Conservation (phyloP, 495 filamentous ascomycete species). For the Xylaria nigripes region DNA sequence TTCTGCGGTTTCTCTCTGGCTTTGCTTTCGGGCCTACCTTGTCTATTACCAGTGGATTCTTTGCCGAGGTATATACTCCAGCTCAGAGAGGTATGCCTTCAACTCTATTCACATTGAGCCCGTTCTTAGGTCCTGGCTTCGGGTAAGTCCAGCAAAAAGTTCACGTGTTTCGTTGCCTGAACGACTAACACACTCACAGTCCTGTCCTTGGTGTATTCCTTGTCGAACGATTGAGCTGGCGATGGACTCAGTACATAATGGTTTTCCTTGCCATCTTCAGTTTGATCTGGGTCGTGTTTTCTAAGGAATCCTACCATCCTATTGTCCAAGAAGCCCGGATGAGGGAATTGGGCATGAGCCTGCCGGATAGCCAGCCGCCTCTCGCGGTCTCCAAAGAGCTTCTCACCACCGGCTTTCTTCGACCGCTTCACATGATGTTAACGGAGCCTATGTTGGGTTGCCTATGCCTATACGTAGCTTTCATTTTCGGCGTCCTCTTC, state of each 20-base stretch:
- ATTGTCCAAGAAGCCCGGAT: constrained; percentile 48
- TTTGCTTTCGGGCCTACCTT: constrained; percentile 47
- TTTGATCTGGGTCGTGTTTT: constrained; percentile 34
- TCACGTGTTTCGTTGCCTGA: neutral
- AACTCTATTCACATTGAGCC: constrained; percentile 45
- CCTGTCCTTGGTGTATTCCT: constrained; percentile 59
- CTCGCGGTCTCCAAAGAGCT: constrained; percentile 39
- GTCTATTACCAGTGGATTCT: constrained; percentile 47
- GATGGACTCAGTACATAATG: constrained; percentile 48
- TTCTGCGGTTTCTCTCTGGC: constrained; percentile 57
- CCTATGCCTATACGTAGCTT: constrained; percentile 53
- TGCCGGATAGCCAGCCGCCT: constrained; percentile 25
- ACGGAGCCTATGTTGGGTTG: constrained; percentile 58
- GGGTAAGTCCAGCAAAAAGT: constrained; percentile 19
- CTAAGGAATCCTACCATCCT: constrained; percentile 56
- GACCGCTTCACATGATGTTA: constrained; percentile 56
- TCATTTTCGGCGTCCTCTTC: constrained; percentile 57
- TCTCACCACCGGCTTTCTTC: constrained; percentile 48
- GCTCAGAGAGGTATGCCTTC: constrained; percentile 37
- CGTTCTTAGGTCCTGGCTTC: constrained; percentile 51
- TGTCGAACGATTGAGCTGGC: constrained; percentile 48
- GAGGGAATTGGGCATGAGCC: constrained; percentile 32
- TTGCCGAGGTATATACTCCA: constrained; percentile 44
- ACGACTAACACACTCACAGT: constrained; percentile 17
- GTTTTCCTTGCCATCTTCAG: constrained; percentile 39